Base-by-base conservation (phyloP, 2,329 filamentous ascomycete genomes). In the Pyrenochaeta sp. region DNA sequence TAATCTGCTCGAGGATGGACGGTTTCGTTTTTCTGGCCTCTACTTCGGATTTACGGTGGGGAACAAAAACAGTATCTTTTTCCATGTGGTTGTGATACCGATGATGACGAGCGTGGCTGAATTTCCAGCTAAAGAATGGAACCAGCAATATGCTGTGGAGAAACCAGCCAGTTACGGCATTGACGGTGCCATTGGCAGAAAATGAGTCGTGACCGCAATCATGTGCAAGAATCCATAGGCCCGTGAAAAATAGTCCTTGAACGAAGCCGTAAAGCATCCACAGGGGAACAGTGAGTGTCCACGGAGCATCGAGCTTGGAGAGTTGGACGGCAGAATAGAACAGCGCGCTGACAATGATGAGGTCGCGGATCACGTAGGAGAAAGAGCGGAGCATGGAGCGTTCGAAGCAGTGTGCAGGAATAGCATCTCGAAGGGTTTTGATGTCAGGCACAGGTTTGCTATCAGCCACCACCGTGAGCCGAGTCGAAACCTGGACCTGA, bases 91-190 rank as follows among this genome's bases (percentile, higher is more conserved):
- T 83, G 30, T 83, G 84, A 70, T 82, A 86, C 54, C 81, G 81
- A 73, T 90, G 87, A 71, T 89, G 87, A 36, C 85, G 80, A 46
- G 80, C 79, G 69, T 90, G 87, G 21, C 81, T 85, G 66, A 83
- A 84, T 72, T 87, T 84, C 86, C 86, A 89, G 35, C 81, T 84
- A 74, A 88, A 88, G 73, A 85, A 90, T 3, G 87, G 87, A 2
- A 87, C 85, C 50, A 86, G 68, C 26, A 89, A 76, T 46, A 79
- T 75, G 6, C 82, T 86, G 76, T 89, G 86, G n/a, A 84, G 70
- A 35, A 80, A 65, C 75, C 84, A 86, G 47, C 86, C 86, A 42
- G 84, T 74, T 11, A 77, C 65, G 60, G 86, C 79, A 67, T 88
- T 88, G 52, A 87, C 63, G 21, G 56, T 64, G 34, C 72, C 72